These are phyloP conservation scores for Leccinum disarticulatum DNA, from an alignment of 768 basidiomycete genomes.

Conservation along the genomic window DNA sequence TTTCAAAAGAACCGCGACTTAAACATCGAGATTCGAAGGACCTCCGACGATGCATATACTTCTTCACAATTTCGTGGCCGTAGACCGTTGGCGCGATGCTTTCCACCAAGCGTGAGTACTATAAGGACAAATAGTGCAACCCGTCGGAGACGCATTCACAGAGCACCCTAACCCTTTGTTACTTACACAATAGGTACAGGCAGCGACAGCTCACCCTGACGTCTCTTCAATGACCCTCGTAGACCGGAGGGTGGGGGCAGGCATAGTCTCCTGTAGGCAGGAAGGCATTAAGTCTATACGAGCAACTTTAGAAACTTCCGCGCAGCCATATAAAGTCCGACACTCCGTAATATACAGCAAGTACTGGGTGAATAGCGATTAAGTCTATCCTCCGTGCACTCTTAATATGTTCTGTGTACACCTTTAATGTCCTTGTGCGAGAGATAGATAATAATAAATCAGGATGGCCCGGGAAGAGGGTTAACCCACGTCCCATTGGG, in stretches of 20 bases:
- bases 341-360: neutral
- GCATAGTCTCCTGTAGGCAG: neutral
- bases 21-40: slow-evolving; percentile 71
- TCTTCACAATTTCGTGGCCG: slow-evolving; percentile 98
- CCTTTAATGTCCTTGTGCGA: neutral
- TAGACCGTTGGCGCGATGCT: slow-evolving; percentile 98
- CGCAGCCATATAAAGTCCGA: too few species aligned
- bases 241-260: slow-evolving; percentile 19
- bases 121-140: too few species aligned
- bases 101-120: too few species aligned
- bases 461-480: slow-evolving; percentile 66
- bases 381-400: neutral
- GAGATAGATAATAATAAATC: neutral
- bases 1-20: slow-evolving; percentile 95
- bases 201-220: slow-evolving; percentile 17
- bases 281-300: slow-evolving; percentile 17
- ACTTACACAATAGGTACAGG: neutral
- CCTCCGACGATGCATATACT: slow-evolving; percentile 97
- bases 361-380: neutral
- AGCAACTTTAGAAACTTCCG: neutral
- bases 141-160: too few species aligned
- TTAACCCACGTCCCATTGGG: slow-evolving; percentile 83
- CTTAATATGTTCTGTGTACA: neutral
- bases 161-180: neutral
- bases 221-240: slow-evolving; percentile 21